Evolutionary conservation across 768 basidiomycete genomes (phyloP), one percentile per base, ranked within the genome.

Genomic region (Amanita molliuscula): DNA sequence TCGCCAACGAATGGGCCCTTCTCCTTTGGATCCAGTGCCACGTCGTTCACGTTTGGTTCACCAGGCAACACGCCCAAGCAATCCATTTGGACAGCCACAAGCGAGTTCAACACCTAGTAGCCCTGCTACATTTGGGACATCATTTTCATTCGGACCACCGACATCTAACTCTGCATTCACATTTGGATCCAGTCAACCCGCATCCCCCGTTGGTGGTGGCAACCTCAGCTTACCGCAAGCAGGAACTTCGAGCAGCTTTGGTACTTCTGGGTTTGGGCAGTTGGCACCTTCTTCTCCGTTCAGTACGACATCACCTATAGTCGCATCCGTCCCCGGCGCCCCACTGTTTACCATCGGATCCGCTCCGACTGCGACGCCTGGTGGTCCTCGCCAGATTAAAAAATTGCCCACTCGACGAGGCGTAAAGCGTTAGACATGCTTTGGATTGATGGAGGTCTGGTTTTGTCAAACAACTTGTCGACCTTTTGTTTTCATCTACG

Each of bases 321-420:
- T 67, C 1, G 61, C 66, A 16, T 59, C 72, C 8, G 61, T 72
- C 2, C 59, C 69, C 20, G 68, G 65, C 16, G 68, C 67, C 6
- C 64, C 65, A 6, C 53, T 82, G 31, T 82, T 82, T 57, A 82
- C 79, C 10, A 81, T 82, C 47, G 81, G 81, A 26, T 68, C 81
- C 42, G 72, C 76, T 1, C 75, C 81, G 15, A 56, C 72, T 21
- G 63, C 70, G 3, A 35, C 66, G 3, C 53, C 55, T 48, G 61
- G 56, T 33, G 70, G 67, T 47, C 59, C 55, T 16, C 68, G 77
- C 40, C 68, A 69, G 44, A 73, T 81, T 41, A 79, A 78, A 64
- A 78, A 76, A 49, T 67, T 82, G 42, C 80, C 80, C 40, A 76
- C 65, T 42, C 72, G 75, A 29, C 66, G 72, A 58, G 61, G 58